phyloP scores from a whole-genome alignment of 2,329 filamentous ascomycete species.

The Ceratocystis albifundus region DNA sequence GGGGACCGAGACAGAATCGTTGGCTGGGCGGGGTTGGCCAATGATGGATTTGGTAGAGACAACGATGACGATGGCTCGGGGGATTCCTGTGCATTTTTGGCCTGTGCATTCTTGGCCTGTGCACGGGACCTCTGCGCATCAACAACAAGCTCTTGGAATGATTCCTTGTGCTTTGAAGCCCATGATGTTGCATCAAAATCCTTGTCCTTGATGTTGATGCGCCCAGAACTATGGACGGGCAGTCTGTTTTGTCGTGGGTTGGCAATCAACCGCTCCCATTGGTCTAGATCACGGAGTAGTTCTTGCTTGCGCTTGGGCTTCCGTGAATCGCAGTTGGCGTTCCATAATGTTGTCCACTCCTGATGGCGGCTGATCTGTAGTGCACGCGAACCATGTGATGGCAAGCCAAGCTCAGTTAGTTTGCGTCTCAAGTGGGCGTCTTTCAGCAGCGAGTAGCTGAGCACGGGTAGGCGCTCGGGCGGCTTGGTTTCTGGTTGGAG shows the following conservation, averaged over 20 bases:
- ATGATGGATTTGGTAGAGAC: not conserved
- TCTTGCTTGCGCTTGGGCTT: slow-evolving; percentile 58
- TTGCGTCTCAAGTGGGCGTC: slow-evolving; percentile 70
- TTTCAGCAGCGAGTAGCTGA: slow-evolving; percentile 81
- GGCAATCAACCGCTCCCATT: slow-evolving; percentile 70
- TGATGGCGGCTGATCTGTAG: slow-evolving; percentile 70
- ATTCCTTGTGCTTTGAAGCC: slow-evolving; percentile 57
- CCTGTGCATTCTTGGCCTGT: not conserved
- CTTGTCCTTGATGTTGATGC: slow-evolving; percentile 59
- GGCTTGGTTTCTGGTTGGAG: slow-evolving; percentile 28
- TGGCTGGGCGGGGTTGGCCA: not conserved
- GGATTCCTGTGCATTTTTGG: slow-evolving; percentile 23
- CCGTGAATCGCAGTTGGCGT: slow-evolving; percentile 85
- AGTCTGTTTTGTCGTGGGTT: slow-evolving; percentile 16
- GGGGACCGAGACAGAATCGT: not conserved
- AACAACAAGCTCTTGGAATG: slow-evolving; percentile 71
- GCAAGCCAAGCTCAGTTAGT: slow-evolving; percentile 66
- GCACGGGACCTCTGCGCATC: slow-evolving; percentile 51
- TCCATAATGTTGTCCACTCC: slow-evolving; percentile 94
- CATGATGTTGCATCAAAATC: slow-evolving; percentile 75
- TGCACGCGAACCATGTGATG: slow-evolving; percentile 53
- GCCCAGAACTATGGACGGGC: not conserved
- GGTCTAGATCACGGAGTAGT: slow-evolving; percentile 64
- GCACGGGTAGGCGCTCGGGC: slow-evolving; percentile 56
- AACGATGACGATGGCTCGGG: not conserved